These are phyloP conservation scores for Porodaedalea pini DNA, from an alignment of 1,284 basidiomycete genomes.

Conservation along the genomic window DNA sequence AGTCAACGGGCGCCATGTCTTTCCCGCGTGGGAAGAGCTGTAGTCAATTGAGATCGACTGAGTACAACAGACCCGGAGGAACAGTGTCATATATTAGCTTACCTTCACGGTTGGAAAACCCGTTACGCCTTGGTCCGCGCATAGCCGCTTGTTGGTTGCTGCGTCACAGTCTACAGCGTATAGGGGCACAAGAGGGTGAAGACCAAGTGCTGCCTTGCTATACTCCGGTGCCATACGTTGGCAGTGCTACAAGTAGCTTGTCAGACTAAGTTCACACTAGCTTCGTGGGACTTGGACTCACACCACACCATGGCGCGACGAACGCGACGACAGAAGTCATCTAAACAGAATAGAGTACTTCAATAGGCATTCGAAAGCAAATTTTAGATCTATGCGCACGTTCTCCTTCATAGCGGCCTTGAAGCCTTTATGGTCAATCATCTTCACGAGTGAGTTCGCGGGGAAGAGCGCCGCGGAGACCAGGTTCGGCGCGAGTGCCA, in stretches of 20 bases:
- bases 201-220: slow-evolving; percentile 73
- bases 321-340: slow-evolving; percentile 80
- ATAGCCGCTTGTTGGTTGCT: slow-evolving; percentile 77
- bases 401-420: slow-evolving; percentile 73
- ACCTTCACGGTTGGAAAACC: slow-evolving; percentile 93
- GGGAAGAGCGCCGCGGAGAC: slow-evolving; percentile 75
- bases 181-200: slow-evolving; percentile 81
- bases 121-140: slow-evolving; percentile 80
- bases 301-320: slow-evolving; percentile 87
- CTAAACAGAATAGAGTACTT: slow-evolving; percentile 35
- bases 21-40: slow-evolving; percentile 76
- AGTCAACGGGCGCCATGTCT: slow-evolving; percentile 62
- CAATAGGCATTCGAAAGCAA: neutral
- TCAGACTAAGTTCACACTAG: slow-evolving; percentile 2
- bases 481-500: slow-evolving; percentile 44
- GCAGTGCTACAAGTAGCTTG: slow-evolving; percentile 61
- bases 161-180: slow-evolving; percentile 92
- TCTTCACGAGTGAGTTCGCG: slow-evolving; percentile 65
- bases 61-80: slow-evolving; percentile 9
- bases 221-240: slow-evolving; percentile 84
- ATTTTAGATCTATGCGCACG: slow-evolving; percentile 40
- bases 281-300: slow-evolving; percentile 36
- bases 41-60: neutral
- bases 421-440: slow-evolving; percentile 71
- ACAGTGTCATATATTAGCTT: slow-evolving; percentile 21